Evolutionary conservation across 2,329 filamentous ascomycete species (phyloP).

Genomic region (Seiridium unicorne): DNA sequence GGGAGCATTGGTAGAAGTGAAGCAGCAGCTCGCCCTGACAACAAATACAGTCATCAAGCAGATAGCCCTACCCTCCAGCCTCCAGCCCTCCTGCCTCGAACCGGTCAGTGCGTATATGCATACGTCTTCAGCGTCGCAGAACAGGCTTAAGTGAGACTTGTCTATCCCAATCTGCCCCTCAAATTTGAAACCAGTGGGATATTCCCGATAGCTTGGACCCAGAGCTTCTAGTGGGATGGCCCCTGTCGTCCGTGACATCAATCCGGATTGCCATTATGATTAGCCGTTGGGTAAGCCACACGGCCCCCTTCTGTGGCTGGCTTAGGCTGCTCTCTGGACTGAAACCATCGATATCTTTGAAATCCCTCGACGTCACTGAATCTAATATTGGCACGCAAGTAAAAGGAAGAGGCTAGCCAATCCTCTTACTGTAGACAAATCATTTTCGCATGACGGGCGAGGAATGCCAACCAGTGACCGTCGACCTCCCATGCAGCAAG

Average conservation of each 20-base stretch:
- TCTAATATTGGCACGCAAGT: background rate
- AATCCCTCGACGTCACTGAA: background rate
- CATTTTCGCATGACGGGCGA: no score
- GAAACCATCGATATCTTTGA: background rate
- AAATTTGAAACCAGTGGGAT: background rate
- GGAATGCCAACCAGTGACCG: no score
- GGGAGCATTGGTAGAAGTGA: no score
- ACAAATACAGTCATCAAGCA: no score
- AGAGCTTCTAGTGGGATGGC: background rate
- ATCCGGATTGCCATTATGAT: background rate
- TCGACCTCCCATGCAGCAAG: no score
- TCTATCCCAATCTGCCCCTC: constrained; percentile 3
- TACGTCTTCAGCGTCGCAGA: no score
- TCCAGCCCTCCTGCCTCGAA: no score
- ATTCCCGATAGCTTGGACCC: constrained; percentile 2
- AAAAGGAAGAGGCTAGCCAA: no score
- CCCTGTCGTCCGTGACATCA: background rate
- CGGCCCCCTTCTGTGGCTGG: background rate
- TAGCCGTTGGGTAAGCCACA: background rate
- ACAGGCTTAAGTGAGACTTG: background rate
- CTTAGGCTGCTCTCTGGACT: background rate
- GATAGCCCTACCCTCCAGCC: no score
- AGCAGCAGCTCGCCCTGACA: no score
- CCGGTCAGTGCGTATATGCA: no score
- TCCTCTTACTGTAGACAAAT: no score